These are phyloP conservation scores for Nannizziopsis arthrosporioides DNA, from an alignment of 2,329 filamentous ascomycete genomes.

Conservation along the genomic window DNA sequence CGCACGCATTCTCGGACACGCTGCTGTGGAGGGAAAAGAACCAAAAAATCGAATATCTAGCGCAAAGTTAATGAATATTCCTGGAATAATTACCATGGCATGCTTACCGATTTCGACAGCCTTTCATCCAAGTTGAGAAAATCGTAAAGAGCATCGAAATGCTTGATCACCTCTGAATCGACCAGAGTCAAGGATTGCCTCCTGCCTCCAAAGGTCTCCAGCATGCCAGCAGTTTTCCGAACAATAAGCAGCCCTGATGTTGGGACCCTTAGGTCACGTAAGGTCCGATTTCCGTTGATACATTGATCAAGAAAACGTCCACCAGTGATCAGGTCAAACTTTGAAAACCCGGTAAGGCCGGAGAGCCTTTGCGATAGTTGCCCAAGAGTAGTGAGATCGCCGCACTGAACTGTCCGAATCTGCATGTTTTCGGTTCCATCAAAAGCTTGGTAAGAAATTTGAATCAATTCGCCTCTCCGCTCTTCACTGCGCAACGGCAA, in stretches of 20 bases:
- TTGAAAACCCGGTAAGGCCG: constrained; percentile 61
- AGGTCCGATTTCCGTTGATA: constrained; percentile 47
- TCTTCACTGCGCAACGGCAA: constrained; percentile 42
- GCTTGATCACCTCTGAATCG: constrained; percentile 66
- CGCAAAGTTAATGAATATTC: constrained; percentile 10
- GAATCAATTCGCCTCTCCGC: constrained; percentile 51
- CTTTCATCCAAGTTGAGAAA: constrained; percentile 63
- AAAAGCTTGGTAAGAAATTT: constrained; percentile 64
- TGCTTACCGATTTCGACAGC: constrained; percentile 52
- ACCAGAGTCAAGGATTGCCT: constrained; percentile 48
- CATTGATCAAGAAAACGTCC: constrained; percentile 55
- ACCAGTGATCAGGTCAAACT: constrained; percentile 60
- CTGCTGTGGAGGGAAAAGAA: constrained; percentile 57
- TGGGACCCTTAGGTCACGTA: constrained; percentile 54
- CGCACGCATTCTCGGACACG: constrained; percentile 50
- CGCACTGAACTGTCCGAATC: constrained; percentile 53
- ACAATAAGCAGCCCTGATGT: constrained; percentile 55
- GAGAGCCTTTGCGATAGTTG: constrained; percentile 57
- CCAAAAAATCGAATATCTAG: constrained; percentile 58
- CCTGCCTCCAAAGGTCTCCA: constrained; percentile 24
- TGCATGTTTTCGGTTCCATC: constrained; percentile 49
- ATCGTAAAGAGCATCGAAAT: constrained; percentile 74
- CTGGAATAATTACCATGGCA: constrained; percentile 12
- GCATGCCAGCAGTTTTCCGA: constrained; percentile 44
- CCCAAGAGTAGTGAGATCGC: constrained; percentile 56